A percentile compares a stretch with the other conserved stretches of the same genome.
Evolutionary conservation across 2,329 filamentous ascomycete genomes (phyloP).

Genomic region (Beauveria sp.): DNA sequence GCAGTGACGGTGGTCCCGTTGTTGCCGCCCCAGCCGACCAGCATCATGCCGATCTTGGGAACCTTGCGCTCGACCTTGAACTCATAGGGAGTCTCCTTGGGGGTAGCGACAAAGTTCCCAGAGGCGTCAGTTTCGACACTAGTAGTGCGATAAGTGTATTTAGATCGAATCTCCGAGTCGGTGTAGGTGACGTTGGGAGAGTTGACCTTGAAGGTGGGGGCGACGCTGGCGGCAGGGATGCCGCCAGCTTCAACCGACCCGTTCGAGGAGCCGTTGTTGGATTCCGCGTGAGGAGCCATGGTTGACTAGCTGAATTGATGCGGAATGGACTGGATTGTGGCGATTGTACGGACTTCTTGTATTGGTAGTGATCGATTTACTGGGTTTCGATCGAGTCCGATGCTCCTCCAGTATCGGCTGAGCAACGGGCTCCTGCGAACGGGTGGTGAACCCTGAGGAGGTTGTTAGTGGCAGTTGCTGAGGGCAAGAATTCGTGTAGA

Average conservation of each 20-base stretch:
- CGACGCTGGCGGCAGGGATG: constrained; percentile 36
- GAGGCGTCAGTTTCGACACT: constrained; percentile 62
- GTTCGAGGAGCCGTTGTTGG: constrained; percentile 47
- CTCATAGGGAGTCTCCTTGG: constrained; percentile 85
- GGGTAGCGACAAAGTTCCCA: constrained; percentile 75
- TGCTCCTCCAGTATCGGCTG: constrained; percentile 78
- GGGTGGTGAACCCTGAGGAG: constrained; percentile 74
- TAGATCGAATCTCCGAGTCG: constrained; percentile 78
- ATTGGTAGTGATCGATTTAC: constrained; percentile 36
- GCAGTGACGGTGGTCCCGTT: constrained; percentile 96
- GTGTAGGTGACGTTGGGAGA: constrained; percentile 92
- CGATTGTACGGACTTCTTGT: constrained; percentile 15
- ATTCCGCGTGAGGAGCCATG: constrained; percentile 91
- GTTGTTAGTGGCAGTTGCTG: not conserved
- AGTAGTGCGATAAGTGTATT: constrained; percentile 95
- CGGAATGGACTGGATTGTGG: constrained; percentile 14
- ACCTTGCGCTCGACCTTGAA: constrained; percentile 96
- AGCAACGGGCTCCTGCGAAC: constrained; percentile 93
- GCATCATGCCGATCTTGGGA: constrained; percentile 91
- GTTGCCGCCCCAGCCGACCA: constrained; percentile 96
- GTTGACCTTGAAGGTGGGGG: constrained; percentile 69
- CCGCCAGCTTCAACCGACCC: constrained; percentile 46
- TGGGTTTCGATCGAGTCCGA: constrained; percentile 55
- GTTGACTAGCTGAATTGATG: constrained; percentile 27
- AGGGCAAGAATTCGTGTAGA: not conserved